Evolutionary conservation across 495 filamentous ascomycete species (phyloP).

Genomic region (Penicillium tannophilum): DNA sequence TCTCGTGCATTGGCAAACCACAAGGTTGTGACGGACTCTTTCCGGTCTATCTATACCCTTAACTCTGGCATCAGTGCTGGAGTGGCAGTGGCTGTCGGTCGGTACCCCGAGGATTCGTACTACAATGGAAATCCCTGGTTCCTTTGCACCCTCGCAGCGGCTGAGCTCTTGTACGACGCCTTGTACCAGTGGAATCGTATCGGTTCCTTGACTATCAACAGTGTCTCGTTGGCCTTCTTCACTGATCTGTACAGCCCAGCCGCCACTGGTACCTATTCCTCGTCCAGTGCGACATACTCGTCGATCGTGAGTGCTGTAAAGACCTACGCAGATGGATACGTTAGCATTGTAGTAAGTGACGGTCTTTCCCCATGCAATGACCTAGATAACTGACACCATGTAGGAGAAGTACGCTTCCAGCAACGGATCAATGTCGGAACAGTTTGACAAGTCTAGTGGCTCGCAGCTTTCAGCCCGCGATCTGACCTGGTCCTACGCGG

Average conservation of each 20-base stretch:
- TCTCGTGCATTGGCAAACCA: slow-evolving; percentile 65
- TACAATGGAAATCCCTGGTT: slow-evolving; percentile 72
- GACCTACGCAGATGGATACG: slow-evolving; percentile 65
- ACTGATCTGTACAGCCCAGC: slow-evolving; percentile 49
- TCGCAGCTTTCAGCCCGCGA: slow-evolving; percentile 54
- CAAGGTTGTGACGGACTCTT: slow-evolving; percentile 64
- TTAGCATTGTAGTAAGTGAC: slow-evolving; percentile 49
- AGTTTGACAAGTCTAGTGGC: slow-evolving; percentile 57
- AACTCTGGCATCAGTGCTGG: slow-evolving; percentile 50
- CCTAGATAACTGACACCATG: slow-evolving; percentile 42
- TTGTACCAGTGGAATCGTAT: slow-evolving; percentile 58
- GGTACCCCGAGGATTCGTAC: slow-evolving; percentile 72
- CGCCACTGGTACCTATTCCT: slow-evolving; percentile 53
- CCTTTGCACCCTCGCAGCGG: slow-evolving; percentile 63
- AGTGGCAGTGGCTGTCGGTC: slow-evolving; percentile 62
- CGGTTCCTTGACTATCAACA: slow-evolving; percentile 54
- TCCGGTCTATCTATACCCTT: slow-evolving; percentile 58
- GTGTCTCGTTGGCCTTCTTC: slow-evolving; percentile 59
- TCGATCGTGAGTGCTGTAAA: slow-evolving; percentile 55
- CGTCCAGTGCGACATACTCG: slow-evolving; percentile 48
- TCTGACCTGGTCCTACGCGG: slow-evolving; percentile 58
- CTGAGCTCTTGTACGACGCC: slow-evolving; percentile 67
- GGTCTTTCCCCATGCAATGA: background rate
- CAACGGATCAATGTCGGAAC: slow-evolving; percentile 62
- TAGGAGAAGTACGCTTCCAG: slow-evolving; percentile 42